phyloP scores from a whole-genome alignment of 2,329 filamentous ascomycete genomes.

The Cladophialophora exuberans region DNA sequence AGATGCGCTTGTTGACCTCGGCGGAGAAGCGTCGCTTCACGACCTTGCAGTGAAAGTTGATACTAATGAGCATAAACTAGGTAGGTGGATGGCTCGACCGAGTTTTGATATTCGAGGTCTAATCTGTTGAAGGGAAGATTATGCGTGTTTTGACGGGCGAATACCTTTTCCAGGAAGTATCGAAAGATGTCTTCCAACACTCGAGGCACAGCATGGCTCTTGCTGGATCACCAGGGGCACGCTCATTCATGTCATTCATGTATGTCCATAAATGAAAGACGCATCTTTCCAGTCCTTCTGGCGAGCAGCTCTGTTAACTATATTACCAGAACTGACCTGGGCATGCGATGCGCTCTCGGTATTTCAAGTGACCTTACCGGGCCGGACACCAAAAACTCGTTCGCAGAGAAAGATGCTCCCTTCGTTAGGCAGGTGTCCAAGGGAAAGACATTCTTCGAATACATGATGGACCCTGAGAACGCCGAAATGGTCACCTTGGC shows the following conservation, averaged over 20 bases:
- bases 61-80: conserved; percentile 18
- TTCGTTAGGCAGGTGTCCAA: conserved; percentile 5
- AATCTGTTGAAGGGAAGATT: not conserved
- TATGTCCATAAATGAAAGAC: not conserved
- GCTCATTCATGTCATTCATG: conserved; percentile 18
- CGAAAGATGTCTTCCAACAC: conserved; percentile 9
- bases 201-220: conserved; percentile 16
- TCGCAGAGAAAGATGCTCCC: conserved; percentile 12
- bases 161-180: conserved; percentile 15
- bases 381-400: conserved; percentile 15
- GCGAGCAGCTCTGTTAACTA: not conserved
- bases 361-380: conserved; percentile 4
- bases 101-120: not conserved
- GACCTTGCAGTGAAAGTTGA: conserved; percentile 2
- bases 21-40: conserved; percentile 7
- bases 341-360: conserved; percentile 1
- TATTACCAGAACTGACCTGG: not conserved
- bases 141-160: conserved; percentile 11
- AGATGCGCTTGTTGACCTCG: conserved; percentile 7
- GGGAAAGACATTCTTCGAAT: conserved; percentile 13
- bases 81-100: not conserved
- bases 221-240: not conserved
- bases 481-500: conserved; percentile 10
- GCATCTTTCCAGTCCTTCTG: not conserved
- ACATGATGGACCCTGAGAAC: conserved; percentile 12